A percentile compares a stretch with the other conserved stretches of the same genome.
These are phyloP conservation scores for Citrus maxima DNA, from an alignment of 345 rosid genomes.

Conservation along the genomic window DNA sequence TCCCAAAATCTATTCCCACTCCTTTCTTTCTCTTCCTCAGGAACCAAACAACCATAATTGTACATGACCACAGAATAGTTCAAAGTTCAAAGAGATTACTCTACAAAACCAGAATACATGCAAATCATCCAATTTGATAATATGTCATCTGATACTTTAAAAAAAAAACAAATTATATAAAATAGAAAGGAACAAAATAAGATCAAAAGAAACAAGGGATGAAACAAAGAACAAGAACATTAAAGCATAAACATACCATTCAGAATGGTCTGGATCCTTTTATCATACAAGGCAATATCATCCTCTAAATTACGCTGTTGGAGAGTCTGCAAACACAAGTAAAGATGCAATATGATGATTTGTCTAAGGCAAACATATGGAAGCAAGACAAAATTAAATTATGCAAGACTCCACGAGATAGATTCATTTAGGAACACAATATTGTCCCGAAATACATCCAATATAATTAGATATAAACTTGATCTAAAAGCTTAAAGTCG, in stretches of 20 bases:
- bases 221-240: background rate
- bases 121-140: background rate
- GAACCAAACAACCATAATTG: background rate
- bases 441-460: background rate
- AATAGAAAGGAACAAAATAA: background rate
- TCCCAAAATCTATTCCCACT: background rate
- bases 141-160: background rate
- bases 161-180: background rate
- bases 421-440: background rate
- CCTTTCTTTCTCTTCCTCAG: no score
- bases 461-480: background rate
- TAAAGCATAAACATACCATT: constrained; percentile 30
- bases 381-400: background rate
- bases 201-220: background rate
- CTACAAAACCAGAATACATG: background rate
- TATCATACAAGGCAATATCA: constrained; percentile 64
- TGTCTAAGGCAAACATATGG: background rate
- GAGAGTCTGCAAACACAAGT: constrained; percentile 43
- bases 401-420: background rate
- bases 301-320: constrained; percentile 63
- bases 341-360: constrained; percentile 1
- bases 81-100: background rate
- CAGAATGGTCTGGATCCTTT: constrained; percentile 40
- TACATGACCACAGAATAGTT: background rate
- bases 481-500: background rate